phyloP scores from a whole-genome alignment of 2,329 filamentous ascomycete genomes.

The Sphaerostilbella broomeana region DNA sequence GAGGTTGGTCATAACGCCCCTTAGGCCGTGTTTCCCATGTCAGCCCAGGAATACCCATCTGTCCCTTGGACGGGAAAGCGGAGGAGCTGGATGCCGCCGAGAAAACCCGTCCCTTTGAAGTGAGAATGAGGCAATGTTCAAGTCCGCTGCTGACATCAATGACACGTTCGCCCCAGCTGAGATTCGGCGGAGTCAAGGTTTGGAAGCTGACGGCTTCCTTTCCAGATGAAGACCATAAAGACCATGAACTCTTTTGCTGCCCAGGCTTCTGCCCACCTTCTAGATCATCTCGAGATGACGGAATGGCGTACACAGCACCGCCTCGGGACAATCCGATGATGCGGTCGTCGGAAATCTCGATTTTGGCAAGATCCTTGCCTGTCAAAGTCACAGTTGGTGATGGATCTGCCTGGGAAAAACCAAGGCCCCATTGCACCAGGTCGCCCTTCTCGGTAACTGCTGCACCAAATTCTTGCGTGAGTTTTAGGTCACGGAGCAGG shows the following conservation, averaged over 20 bases:
- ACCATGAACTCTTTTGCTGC: constrained; percentile 58
- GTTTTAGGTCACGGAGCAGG: constrained; percentile 77
- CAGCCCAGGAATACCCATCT: constrained; percentile 79
- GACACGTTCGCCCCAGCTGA: constrained; percentile 66
- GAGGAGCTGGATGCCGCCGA: constrained; percentile 76
- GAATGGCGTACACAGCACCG: constrained; percentile 79
- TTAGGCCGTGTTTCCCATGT: constrained; percentile 70
- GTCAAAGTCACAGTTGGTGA: constrained; percentile 65
- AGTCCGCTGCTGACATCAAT: constrained; percentile 68
- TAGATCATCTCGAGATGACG: constrained; percentile 69
- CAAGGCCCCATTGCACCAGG: constrained; percentile 83
- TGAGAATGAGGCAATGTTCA: constrained; percentile 82
- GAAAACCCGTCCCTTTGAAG: constrained; percentile 78
- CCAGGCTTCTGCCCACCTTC: constrained; percentile 52
- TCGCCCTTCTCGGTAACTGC: constrained; percentile 85
- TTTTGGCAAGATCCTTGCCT: constrained; percentile 72
- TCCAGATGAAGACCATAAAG: constrained; percentile 54
- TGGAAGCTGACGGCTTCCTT: constrained; percentile 59
- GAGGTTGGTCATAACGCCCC: constrained; percentile 73
- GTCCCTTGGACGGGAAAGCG: constrained; percentile 73
- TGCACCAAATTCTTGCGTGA: constrained; percentile 74
- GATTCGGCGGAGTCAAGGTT: constrained; percentile 55
- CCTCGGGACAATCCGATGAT: constrained; percentile 70
- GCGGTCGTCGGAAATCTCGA: constrained; percentile 74
- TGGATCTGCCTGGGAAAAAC: constrained; percentile 58